Base-by-base conservation (phyloP, 108 stramenopile species). In the Discostella stelligeroides region DNA sequence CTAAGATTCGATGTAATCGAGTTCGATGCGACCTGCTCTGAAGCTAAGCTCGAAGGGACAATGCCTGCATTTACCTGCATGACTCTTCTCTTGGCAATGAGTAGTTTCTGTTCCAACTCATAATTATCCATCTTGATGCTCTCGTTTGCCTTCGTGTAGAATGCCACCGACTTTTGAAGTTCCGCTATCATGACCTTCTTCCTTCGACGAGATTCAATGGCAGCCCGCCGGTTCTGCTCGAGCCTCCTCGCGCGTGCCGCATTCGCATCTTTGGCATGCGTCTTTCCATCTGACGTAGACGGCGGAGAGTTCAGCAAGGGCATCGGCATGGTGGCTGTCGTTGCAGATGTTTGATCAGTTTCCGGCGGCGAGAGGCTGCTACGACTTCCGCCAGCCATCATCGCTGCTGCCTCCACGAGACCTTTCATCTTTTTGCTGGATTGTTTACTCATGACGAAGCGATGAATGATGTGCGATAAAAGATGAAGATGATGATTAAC, bases 181-280 rank as follows among this genome's bases (percentile, higher is more conserved):
- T 68, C 75, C 57, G 27, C 75, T 15, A 69, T 39, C 75, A 69
- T 69, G 17, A 69, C 75, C 61, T 76, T 76, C 62, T 69, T 76
- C 41, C 75, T 66, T 20, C 75, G 68, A 17, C 75, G 57, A 3
- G 67, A 76, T 41, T 76, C 75, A 5, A 68, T 48, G 11, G 67
- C 68, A 11, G 67, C 75, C 40, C 75, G 75, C 18, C 75, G 75
- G 60, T 76, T 76, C 39, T 76, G 75, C 24, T 75, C 75, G 8
- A 75, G 59, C 21, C 75, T 41, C 54, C 75, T 41, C 13, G 66
- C 39, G 28, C 66, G 60, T 18, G 75, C 66, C 4, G 43, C 61
- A 34, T 14, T 54, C 10, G 53, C 53, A 15, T 54, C 27, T 4
- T 54, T 54, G 27, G 1, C 28, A 11, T 4, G 12, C 53, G 1